Evolutionary conservation across 176 grass and related monocot species (phyloP), one percentile per base, ranked within the genome.

Genomic region (Guadua angustifolia): DNA sequence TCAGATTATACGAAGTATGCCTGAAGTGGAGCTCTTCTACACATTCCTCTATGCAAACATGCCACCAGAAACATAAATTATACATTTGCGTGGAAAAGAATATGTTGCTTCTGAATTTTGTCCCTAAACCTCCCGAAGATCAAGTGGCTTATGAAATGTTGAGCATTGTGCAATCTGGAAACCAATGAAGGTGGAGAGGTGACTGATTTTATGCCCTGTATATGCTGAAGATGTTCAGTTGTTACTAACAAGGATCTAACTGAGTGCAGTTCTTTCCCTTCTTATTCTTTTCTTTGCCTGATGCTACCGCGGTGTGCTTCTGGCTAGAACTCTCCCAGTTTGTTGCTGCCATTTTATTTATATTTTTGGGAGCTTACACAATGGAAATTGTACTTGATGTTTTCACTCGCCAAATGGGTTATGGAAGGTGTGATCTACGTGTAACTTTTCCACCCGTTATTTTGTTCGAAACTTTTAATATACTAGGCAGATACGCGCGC

Each of bases 11-110:
- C 72, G 75, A 89, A 92, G 77, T 69, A 86, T 91, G 87, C 89
- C 93, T 5, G 91, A 99, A 85, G 93, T 96, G 49, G 89, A 89
- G 51, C 89, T 96, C 73, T 99, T 99, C 80, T 95, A 92, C 83
- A 91, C 97, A 32, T 91, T 99, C 50, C 88, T 99, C 16, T 99
- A 95, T 22, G 91, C 97, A 6, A 93, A 96, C 74, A 94, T 94
- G 84, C 86, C 77, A 61, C 81, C 80, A 6, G 84, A 90, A 87
- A 80, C 61, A 60, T 84, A 43, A 75, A 33, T 19, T 60, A 6
- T 71, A 72, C 26, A 52, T 46, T n/a, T 0, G 66, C 51, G 73
- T 40, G 38, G 18, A 83, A 59, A 57, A 44, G 19, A 71, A 21
- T 18, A 77, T 3, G n/a, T 60, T 86, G 26, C 39, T 70, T 75